Evolutionary conservation across 768 basidiomycete genomes (phyloP).

Genomic region (Hypholoma sublateritium): DNA sequence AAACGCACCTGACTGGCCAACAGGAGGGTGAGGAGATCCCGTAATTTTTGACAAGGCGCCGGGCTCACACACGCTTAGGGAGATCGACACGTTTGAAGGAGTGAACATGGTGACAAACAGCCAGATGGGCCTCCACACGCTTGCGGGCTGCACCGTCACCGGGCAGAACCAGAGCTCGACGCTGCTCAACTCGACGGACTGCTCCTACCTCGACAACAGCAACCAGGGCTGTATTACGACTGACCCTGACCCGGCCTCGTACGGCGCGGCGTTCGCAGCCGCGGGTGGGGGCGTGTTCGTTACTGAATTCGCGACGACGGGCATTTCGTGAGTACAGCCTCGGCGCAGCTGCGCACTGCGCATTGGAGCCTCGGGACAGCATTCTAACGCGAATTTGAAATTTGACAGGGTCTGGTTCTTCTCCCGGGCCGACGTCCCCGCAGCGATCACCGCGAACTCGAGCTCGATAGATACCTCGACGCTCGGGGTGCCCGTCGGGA

Average conservation of each 20-base stretch:
- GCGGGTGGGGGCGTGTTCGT: constrained; percentile 75
- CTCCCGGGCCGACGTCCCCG: constrained; percentile 48
- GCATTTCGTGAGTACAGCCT: constrained; percentile 54
- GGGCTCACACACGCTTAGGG: constrained; percentile 27
- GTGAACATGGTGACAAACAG: constrained; percentile 67
- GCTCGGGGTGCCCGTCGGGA: constrained; percentile 67
- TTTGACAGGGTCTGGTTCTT: constrained; percentile 64
- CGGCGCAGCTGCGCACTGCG: neutral
- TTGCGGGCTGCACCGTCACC: constrained; percentile 53
- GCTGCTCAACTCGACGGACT: constrained; percentile 57
- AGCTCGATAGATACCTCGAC: constrained; percentile 53
- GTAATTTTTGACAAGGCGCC: neutral
- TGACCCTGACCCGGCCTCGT: constrained; percentile 54
- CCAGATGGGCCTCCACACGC: constrained; percentile 73
- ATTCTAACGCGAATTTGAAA: neutral
- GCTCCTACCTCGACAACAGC: constrained; percentile 48
- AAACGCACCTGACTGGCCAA: constrained; percentile 59
- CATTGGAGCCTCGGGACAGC: neutral
- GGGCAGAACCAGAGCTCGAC: constrained; percentile 50
- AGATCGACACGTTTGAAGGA: constrained; percentile 83
- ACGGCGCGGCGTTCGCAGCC: constrained; percentile 64
- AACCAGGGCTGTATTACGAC: constrained; percentile 68
- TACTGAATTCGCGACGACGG: constrained; percentile 65
- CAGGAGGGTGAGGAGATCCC: constrained; percentile 44
- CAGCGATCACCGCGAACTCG: constrained; percentile 44